A percentile compares a stretch with the other conserved stretches of the same genome.
phyloP scores from a whole-genome alignment of 73 alveolate genomes.

The Symbiodinium natans region DNA sequence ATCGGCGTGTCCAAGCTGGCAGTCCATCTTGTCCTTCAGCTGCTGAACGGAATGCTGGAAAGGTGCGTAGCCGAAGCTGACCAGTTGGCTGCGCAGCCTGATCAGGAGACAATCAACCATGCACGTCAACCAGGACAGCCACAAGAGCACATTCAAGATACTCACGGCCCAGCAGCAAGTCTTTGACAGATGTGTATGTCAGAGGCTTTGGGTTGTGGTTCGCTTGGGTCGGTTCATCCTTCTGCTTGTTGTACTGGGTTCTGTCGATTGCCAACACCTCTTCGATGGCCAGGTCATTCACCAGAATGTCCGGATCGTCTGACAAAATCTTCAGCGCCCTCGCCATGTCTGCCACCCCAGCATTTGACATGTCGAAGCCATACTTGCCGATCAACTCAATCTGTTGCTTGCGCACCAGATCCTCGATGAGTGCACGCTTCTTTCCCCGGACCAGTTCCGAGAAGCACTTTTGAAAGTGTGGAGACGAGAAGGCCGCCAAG shows the following conservation, averaged over 20 bases:
- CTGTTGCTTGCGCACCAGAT: not conserved
- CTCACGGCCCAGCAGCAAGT: not conserved
- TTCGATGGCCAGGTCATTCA: constrained; percentile 49
- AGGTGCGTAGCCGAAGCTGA: constrained; percentile 16
- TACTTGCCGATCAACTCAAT: not conserved
- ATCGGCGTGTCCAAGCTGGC: not conserved
- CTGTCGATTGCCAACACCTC: constrained; percentile 25
- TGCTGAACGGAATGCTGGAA: not conserved
- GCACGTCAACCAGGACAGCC: not conserved
- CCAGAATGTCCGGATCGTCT: constrained; percentile 57
- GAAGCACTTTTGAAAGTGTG: constrained; percentile 30
- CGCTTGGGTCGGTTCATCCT: not conserved
- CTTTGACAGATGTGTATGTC: not conserved
- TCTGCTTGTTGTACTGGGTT: not conserved
- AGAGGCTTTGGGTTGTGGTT: not conserved
- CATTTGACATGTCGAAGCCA: not conserved
- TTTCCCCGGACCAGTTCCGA: constrained; percentile 34
- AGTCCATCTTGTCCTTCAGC: not conserved
- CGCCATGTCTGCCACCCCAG: constrained; percentile 50
- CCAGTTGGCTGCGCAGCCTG: constrained; percentile 4
- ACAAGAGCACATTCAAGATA: no score
- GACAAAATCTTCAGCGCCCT: constrained; percentile 24
- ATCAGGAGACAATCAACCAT: not conserved
- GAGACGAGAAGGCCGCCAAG: constrained; percentile 40
- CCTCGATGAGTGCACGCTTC: not conserved